Base-by-base conservation (phyloP, 306 rosid species). In the Bauhinia variegata region DNA sequence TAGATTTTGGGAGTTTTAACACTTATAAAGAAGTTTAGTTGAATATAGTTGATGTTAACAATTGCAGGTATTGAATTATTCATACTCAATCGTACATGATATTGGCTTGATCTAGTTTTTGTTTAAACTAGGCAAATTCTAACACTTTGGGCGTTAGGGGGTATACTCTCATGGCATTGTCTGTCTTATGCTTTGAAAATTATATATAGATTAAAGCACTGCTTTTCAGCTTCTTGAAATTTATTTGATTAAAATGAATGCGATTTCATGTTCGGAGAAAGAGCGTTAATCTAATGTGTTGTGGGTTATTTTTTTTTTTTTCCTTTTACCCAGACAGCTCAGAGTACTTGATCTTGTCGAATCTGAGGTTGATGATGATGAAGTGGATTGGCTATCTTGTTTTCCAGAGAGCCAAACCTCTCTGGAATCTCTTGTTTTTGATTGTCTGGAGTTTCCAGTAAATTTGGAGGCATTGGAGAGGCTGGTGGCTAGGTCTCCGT, bases 331-430 rank as follows among this genome's bases (percentile, higher is more conserved):
- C 89, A 90, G 96, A 23, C 84, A 76, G 68, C 84, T 87, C 51
- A 86, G 86, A 67, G 97, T 85, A 75, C 90, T 91, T 62, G 97
- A 91, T 68, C 87, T 91, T 65, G 85, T 84, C 63, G 97, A 91
- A 46, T 78, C 86, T 37, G 89, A 80, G 38, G 81, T 91, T 44
- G 30, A 18, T 0, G 93, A 83, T 33, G 85, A 83, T 17, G 97
- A 81, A 2, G 82, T 86, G 58, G 96, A 91, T 78, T 91, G 96
- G 96, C 66, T 88, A 61, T 80, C 83, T 12, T 84, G 72, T 81
- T 91, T 91, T 74, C 91, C 93, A 3, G 96, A 83, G 76, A 74
- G 77, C 49, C 85, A 78, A 38, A 79, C 79, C 4, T 79, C 70
- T 77, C 63, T 91, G 51, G 96, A 88, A 72, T 88, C 95, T 54